Evolutionary conservation across 371 early-diverging fungal species (phyloP).

Genomic region (Mucor circinelloides): DNA sequence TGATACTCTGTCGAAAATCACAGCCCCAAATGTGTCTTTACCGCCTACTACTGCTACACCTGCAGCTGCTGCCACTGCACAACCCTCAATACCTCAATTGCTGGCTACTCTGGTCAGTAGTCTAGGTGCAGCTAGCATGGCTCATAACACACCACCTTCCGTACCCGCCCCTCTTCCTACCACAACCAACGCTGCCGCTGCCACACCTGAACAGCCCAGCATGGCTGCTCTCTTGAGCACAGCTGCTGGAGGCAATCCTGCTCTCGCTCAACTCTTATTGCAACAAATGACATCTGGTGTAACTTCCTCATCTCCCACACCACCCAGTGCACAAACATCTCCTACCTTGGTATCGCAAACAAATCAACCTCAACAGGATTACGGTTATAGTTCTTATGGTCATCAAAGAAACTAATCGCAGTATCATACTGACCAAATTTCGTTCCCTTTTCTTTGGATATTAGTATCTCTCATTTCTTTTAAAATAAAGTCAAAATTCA

Average conservation of each 20-base stretch:
- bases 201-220: slow-evolving; percentile 12
- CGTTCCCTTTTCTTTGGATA: no score
- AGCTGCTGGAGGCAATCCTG: slow-evolving; percentile 24
- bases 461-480: neutral
- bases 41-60: neutral
- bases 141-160: neutral
- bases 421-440: neutral
- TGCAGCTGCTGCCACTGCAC: neutral
- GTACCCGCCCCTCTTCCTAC: neutral
- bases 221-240: slow-evolving; percentile 30
- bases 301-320: neutral
- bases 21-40: neutral
- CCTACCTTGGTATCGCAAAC: neutral
- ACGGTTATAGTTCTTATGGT: neutral
- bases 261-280: slow-evolving; percentile 16
- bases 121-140: neutral
- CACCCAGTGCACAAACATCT: neutral
- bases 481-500: neutral
- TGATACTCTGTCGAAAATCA: neutral
- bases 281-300: slow-evolving; percentile 11
- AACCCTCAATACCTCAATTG: slow-evolving; percentile 25
- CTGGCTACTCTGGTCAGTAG: slow-evolving; percentile 26
- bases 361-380: neutral
- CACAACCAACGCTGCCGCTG: neutral
- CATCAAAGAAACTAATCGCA: neutral